Evolutionary conservation across 768 basidiomycete genomes (phyloP).

Genomic region (Gloeopeniophorella convolvens): DNA sequence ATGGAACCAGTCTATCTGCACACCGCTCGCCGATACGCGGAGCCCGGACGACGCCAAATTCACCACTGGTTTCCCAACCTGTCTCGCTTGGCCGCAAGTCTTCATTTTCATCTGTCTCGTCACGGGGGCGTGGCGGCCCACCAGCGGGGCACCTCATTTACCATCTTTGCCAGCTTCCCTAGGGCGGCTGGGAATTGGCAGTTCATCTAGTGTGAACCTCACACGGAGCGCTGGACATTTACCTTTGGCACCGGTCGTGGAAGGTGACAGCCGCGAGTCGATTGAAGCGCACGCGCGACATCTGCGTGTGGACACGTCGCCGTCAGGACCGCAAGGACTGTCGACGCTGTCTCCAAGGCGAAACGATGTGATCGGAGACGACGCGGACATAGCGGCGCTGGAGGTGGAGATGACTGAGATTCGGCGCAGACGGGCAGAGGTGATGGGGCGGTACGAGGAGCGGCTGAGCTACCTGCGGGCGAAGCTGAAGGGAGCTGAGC

Average conservation of each 20-base stretch:
- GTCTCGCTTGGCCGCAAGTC: conserved; percentile 16
- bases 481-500: conserved; percentile 74
- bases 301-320: conserved; percentile 4
- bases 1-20: conserved; percentile 17
- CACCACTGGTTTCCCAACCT: conserved; percentile 16
- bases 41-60: conserved; percentile 1
- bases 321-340: neutral
- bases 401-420: conserved; percentile 67
- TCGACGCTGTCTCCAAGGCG: conserved; percentile 12
- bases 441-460: conserved; percentile 63
- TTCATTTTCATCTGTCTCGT: conserved; percentile 21
- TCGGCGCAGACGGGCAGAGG: conserved; percentile 60
- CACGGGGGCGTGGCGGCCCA: conserved; percentile 16
- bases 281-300: conserved; percentile 11
- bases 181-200: conserved; percentile 31
- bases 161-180: conserved; percentile 28
- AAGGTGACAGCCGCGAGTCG: conserved; percentile 33
- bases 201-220: conserved; percentile 45
- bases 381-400: conserved; percentile 31
- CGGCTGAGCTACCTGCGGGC: conserved; percentile 77
- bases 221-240: conserved; percentile 42
- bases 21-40: conserved; percentile 14
- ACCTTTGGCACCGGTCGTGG: conserved; percentile 46
- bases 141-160: conserved; percentile 27
- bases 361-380: conserved; percentile 27